Conservation (phyloP, 148 eudicot species). For the Heliamphora exappendiculata region DNA sequence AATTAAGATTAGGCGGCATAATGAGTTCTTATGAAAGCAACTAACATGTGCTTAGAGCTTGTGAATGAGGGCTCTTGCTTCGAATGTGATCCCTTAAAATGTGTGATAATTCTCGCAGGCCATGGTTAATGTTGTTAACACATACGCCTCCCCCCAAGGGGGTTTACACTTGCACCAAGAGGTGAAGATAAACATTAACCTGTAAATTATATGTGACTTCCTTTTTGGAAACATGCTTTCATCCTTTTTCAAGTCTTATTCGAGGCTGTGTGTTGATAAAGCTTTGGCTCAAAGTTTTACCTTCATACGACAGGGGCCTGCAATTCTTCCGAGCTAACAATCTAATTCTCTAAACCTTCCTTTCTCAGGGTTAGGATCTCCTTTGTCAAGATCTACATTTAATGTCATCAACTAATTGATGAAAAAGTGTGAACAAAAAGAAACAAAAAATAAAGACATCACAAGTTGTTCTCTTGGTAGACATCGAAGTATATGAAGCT, state of each 20-base stretch:
- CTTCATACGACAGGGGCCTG: no score
- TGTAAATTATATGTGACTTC: neutral
- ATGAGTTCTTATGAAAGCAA: neutral
- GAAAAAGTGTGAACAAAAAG: no score
- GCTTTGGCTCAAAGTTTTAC: neutral
- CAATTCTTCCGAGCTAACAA: neutral
- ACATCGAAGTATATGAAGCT: no score
- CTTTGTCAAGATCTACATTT: no score
- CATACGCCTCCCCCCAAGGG: neutral
- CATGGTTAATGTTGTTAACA: neutral
- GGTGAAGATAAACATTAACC: neutral
- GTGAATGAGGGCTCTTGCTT: neutral
- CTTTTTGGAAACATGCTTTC: neutral
- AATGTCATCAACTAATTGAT: no score
- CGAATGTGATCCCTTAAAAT: neutral
- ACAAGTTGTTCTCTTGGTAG: no score
- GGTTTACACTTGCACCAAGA: neutral
- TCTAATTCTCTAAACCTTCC: neutral
- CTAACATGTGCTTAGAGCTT: neutral
- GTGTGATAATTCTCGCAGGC: neutral
- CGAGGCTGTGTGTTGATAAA: neutral
- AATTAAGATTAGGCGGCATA: neutral
- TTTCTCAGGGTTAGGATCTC: no score
- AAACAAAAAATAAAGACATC: no score
- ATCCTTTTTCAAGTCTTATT: neutral